Evolutionary conservation across 2,329 filamentous ascomycete species (phyloP).

Genomic region (Emergomyces africanus): DNA sequence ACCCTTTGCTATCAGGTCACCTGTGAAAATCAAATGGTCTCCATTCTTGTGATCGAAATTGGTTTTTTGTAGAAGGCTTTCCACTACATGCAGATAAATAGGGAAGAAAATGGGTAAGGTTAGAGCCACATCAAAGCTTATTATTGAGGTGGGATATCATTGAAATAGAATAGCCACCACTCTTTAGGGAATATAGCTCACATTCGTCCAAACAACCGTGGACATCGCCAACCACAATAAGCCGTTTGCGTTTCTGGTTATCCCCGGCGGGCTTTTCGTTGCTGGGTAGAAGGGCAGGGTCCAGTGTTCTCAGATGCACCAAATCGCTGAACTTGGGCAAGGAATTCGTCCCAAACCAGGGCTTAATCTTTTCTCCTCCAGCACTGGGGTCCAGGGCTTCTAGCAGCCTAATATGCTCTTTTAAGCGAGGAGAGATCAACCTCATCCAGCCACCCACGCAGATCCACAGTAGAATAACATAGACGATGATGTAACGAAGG

Average conservation of each 20-base stretch:
- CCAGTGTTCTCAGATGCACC: constrained; percentile 38
- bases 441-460: constrained; percentile 23
- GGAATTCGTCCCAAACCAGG: constrained; percentile 36
- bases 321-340: constrained; percentile 38
- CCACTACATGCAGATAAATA: constrained; percentile 21
- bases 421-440: constrained; percentile 19
- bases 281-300: constrained; percentile 34
- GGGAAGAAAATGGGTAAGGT: constrained; percentile 3
- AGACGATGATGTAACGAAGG: constrained; percentile 27
- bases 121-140: background rate
- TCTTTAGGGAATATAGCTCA: constrained; percentile 9
- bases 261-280: constrained; percentile 15
- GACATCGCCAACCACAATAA: constrained; percentile 82
- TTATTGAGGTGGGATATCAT: background rate
- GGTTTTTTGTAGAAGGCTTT: constrained; percentile 52
- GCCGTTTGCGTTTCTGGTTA: constrained; percentile 36
- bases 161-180: background rate
- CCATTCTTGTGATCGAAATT: constrained; percentile 43
- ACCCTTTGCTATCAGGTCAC: constrained; percentile 76
- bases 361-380: constrained; percentile 18
- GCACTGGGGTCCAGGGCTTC: constrained; percentile 20
- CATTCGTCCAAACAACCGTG: constrained; percentile 70
- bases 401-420: constrained; percentile 20
- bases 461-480: constrained; percentile 20
- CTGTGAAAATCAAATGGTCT: constrained; percentile 65